Conservation (phyloP, 2,329 filamentous ascomycete species). For the Hirsutella rhossiliensis region DNA sequence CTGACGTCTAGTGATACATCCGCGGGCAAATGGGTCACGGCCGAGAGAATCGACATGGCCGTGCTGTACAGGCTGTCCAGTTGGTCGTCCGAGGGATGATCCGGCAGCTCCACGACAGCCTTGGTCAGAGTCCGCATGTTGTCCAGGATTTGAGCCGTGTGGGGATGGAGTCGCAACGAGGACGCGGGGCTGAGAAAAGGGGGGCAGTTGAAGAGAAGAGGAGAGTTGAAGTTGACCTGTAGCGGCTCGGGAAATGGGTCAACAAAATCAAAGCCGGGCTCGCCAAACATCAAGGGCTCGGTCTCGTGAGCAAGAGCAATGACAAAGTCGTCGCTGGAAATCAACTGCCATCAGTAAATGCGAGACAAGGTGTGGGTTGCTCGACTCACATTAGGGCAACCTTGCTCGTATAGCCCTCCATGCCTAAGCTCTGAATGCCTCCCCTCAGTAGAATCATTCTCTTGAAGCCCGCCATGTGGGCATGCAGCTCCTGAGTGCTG, state of each 20-base stretch:
- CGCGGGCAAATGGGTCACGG: conserved; percentile 22
- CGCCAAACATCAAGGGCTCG: conserved; percentile 27
- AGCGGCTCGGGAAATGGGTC: conserved; percentile 26
- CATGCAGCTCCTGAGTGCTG: conserved; percentile 27
- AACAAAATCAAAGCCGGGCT: conserved; percentile 27
- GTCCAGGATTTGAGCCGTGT: conserved; percentile 37
- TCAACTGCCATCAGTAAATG: not conserved
- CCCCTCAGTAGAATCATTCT: conserved; percentile 36
- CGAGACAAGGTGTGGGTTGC: not conserved
- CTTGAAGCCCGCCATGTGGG: conserved; percentile 33
- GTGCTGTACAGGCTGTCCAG: conserved; percentile 25
- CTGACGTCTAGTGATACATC: conserved; percentile 8
- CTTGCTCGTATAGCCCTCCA: conserved; percentile 34
- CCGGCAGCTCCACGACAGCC: conserved; percentile 27
- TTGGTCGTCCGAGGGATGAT: conserved; percentile 19
- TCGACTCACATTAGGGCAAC: conserved; percentile 32
- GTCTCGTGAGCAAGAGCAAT: conserved; percentile 36
- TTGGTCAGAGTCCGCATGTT: conserved; percentile 35
- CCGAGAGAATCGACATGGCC: conserved; percentile 26
- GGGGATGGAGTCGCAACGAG: conserved; percentile 29
- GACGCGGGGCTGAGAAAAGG: conserved; percentile 29
- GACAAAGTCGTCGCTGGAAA: conserved; percentile 29
- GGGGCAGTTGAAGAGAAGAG: conserved; percentile 29
- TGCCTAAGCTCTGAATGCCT: conserved; percentile 30
- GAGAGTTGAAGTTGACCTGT: conserved; percentile 33